Conservation (phyloP, 1,284 basidiomycete species). For the Ustilago xerochloae region DNA sequence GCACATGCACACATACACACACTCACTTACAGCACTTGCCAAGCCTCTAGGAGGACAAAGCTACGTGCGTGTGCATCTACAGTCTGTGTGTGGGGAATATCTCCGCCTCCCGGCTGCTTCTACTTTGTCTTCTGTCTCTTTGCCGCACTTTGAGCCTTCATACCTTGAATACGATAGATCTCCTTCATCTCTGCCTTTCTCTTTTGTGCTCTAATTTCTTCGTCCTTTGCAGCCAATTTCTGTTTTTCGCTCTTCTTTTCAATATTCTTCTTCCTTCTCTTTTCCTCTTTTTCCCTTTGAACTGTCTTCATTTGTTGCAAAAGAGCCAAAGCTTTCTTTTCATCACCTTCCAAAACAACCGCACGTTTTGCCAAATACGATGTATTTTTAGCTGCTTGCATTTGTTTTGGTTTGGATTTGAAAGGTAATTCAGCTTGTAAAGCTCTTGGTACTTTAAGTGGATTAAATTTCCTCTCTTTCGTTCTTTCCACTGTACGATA, state of each 20-base stretch:
- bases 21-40: too few relatives aligned
- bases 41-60: too few relatives aligned
- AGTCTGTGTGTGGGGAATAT: too few relatives aligned
- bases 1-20: too few relatives aligned
- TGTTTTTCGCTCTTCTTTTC: slow-evolving; percentile 35
- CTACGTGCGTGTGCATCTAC: too few relatives aligned
- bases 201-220: slow-evolving; percentile 48
- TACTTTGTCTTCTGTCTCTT: slow-evolving; percentile 58
- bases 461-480: slow-evolving; percentile 81
- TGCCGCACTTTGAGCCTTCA: slow-evolving; percentile 50
- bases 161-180: slow-evolving; percentile 56
- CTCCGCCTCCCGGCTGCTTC: too few relatives aligned
- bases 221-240: slow-evolving; percentile 48
- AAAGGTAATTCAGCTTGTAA: slow-evolving; percentile 90
- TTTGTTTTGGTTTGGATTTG: slow-evolving; percentile 88
- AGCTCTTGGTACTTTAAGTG: slow-evolving; percentile 86
- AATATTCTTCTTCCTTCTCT: slow-evolving; percentile 72
- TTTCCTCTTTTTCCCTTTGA: slow-evolving; percentile 87
- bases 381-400: slow-evolving; percentile 73
- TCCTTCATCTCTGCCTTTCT: slow-evolving; percentile 63
- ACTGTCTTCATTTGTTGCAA: slow-evolving; percentile 94
- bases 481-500: slow-evolving; percentile 81
- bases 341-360: slow-evolving; percentile 92
- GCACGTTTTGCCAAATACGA: slow-evolving; percentile 74
- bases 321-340: slow-evolving; percentile 89